Base-by-base conservation (phyloP, 2,329 filamentous ascomycete species). In the Byssoonygena ceratinophila region DNA sequence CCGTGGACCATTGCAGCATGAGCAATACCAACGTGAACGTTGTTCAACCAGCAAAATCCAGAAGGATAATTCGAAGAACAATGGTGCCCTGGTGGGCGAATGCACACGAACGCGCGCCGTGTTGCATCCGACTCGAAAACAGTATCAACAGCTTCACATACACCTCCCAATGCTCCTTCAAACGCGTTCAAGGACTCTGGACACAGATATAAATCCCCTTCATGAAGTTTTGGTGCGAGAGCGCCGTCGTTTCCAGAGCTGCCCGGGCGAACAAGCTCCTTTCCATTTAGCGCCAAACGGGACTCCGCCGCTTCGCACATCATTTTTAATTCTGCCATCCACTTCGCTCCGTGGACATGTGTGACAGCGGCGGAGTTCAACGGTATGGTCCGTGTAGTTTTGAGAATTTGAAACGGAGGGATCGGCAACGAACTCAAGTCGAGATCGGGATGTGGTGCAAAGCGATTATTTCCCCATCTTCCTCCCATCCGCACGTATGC, bases 41-140 rank as follows among this genome's bases (percentile, higher is more conserved):
- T 98, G 68, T 98, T 98, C 47, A 98, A 73, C 91, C 92, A 98
- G 71, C 92, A 98, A 65, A 98, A 98, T 0, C 92, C 92, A 1
- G 91, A 96, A 0, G 92, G 92, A 61, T 85, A 84, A 46, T 85
- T 81, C 3, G 87, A 81, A 1, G 91, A 95, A 69, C 92, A 98
- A 65, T 98, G 92, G 65, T 98, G 92, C 0, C 92, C 92, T 0
- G 92, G 92, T 3, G 92, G 92, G 29, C 92, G 82, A 46, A 97
- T 85, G 25, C 85, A 90, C 46, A 97, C 88, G 66, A 98, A 98
- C 0, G 90, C 89, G 52, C 88, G 81, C 43, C 78, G 81, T 20
- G 84, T 83, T 5, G 81, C 78, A 71, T 68, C 39, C 52, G 76
- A 71, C 4, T 75, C 75, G 61, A 97, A 92, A 2, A 97, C 83